Conservation (phyloP, 768 basidiomycete genomes). For the Mycena albidolilacea region DNA sequence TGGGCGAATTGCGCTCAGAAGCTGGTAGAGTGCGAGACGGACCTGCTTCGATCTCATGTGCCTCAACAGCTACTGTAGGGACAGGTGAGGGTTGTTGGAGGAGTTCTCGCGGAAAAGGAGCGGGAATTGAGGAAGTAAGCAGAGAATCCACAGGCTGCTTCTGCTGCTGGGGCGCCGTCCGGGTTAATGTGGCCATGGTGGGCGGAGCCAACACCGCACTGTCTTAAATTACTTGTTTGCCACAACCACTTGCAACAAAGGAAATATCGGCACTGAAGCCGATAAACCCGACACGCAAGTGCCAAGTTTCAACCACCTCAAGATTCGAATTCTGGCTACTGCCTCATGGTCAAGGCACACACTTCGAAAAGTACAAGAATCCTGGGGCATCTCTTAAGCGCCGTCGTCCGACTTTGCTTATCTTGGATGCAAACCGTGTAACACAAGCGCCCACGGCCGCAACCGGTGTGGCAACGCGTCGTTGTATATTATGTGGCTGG, state of each 20-base stretch:
- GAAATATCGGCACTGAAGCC: too few relatives aligned
- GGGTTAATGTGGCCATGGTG: slow-evolving; percentile 39
- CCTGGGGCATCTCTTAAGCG: too few relatives aligned
- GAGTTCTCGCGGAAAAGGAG: slow-evolving; percentile 40
- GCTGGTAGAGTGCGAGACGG: slow-evolving; percentile 29
- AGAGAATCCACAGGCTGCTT: slow-evolving; percentile 25
- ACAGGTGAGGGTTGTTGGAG: slow-evolving; percentile 11
- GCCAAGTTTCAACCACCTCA: too few relatives aligned
- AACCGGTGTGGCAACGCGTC: neutral
- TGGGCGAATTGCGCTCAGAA: slow-evolving; percentile 28
- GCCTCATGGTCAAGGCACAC: too few relatives aligned
- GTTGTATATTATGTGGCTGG: neutral
- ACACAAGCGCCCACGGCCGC: slow-evolving; percentile 7
- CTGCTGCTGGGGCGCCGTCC: slow-evolving; percentile 27
- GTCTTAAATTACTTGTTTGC: slow-evolving; percentile 12
- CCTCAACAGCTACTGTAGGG: slow-evolving; percentile 9
- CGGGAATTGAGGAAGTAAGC: slow-evolving; percentile 31
- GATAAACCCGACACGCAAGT: too few relatives aligned
- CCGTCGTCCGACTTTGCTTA: too few relatives aligned
- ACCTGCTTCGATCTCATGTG: slow-evolving; percentile 23
- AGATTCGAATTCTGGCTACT: too few relatives aligned
- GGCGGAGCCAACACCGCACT: neutral
- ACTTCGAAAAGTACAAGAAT: too few relatives aligned
- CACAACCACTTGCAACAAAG: too few relatives aligned
- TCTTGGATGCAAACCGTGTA: neutral